These are phyloP conservation scores for Pseudotulostoma volvatum DNA, from an alignment of 495 filamentous ascomycete genomes.

Conservation along the genomic window DNA sequence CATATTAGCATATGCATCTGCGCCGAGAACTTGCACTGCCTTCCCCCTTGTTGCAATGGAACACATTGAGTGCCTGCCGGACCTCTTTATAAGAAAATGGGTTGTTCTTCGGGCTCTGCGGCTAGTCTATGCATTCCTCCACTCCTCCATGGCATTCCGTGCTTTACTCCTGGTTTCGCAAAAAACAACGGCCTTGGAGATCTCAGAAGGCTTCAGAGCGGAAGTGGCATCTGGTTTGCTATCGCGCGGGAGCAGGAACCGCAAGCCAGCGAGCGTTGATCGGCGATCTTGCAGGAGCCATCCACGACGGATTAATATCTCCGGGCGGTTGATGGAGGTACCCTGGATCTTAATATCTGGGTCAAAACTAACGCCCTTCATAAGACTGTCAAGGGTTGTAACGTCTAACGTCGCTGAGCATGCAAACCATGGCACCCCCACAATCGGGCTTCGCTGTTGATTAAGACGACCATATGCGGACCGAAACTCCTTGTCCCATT, in stretches of 20 bases:
- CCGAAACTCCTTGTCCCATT: constrained; percentile 1
- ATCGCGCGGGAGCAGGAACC: background rate
- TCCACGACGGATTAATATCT: background rate
- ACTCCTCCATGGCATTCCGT: too few relatives aligned
- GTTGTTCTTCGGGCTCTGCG: too few relatives aligned
- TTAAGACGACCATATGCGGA: background rate
- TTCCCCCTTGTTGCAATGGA: too few relatives aligned
- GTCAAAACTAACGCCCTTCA: background rate
- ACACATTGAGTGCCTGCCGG: too few relatives aligned
- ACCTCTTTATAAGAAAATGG: too few relatives aligned
- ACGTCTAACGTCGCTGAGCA: constrained; percentile 1
- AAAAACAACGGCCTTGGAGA: background rate
- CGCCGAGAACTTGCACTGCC: too few relatives aligned
- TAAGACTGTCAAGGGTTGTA: background rate
- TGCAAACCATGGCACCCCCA: background rate
- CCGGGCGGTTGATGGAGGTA: constrained; percentile 1
- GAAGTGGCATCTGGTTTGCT: background rate
- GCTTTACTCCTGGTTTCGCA: background rate
- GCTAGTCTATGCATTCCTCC: too few relatives aligned
- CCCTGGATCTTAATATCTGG: background rate
- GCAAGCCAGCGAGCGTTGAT: background rate
- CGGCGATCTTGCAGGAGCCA: background rate
- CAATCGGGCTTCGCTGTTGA: background rate
- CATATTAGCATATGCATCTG: too few relatives aligned
- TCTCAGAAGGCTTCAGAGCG: background rate